Evolutionary conservation across 2,329 filamentous ascomycete genomes (phyloP).

Genomic region (Apiospora phragmitis): DNA sequence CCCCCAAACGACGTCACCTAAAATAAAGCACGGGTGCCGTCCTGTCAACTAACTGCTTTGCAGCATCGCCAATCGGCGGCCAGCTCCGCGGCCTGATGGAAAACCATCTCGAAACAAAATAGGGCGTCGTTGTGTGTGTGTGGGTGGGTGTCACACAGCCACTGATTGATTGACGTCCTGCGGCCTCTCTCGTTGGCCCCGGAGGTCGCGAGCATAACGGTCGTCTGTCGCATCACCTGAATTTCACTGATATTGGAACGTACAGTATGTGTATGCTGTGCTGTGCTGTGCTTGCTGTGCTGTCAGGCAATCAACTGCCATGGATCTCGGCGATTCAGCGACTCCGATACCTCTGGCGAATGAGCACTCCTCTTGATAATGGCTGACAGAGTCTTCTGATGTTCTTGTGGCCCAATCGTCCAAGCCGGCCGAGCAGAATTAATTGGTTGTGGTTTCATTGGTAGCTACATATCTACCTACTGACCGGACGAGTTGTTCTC

Average conservation of each 20-base stretch:
- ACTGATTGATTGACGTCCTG: conserved; percentile 1
- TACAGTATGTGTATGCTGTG: neutral
- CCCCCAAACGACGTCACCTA: neutral
- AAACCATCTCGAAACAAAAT: neutral
- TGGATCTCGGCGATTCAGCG: neutral
- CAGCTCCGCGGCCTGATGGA: neutral
- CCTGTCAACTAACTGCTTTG: neutral
- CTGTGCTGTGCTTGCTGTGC: neutral
- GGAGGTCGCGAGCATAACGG: neutral
- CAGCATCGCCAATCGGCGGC: neutral
- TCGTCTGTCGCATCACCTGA: neutral
- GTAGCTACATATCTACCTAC: neutral
- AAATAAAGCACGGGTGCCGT: neutral
- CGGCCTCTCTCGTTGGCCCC: neutral
- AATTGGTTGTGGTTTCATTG: neutral
- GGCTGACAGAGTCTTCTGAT: conserved; percentile 2
- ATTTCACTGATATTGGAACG: conserved; percentile 4
- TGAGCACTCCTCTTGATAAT: neutral
- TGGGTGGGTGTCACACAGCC: neutral
- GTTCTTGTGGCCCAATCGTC: neutral
- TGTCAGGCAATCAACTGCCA: neutral
- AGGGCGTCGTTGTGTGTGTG: neutral
- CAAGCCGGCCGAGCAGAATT: neutral
- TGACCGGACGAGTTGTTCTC: neutral
- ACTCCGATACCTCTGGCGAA: neutral